phyloP scores from a whole-genome alignment of 495 filamentous ascomycete species.

The Penicillium alfredii region DNA sequence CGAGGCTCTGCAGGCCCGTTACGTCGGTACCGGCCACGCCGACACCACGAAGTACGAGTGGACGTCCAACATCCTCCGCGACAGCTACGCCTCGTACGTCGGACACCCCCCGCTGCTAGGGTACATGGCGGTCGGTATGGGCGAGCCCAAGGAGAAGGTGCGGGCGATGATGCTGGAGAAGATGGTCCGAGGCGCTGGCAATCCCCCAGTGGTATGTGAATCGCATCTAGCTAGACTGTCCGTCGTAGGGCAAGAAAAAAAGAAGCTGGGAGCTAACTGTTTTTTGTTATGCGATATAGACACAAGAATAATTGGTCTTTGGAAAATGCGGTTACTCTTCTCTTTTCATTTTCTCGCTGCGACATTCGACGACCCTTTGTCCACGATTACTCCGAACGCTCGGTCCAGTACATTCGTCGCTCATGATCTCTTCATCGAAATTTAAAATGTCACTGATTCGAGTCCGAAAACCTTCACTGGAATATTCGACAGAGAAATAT shows the following conservation, averaged over 20 bases:
- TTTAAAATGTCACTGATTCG: not conserved
- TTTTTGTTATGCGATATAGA: not conserved
- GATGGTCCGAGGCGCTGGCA: slow-evolving; percentile 88
- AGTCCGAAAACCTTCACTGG: no score
- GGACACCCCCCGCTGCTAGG: slow-evolving; percentile 83
- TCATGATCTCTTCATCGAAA: not conserved
- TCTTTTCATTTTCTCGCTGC: no score
- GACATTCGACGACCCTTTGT: no score
- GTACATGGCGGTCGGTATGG: slow-evolving; percentile 88
- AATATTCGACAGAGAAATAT: no score
- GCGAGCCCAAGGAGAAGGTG: slow-evolving; percentile 74
- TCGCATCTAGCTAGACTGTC: no score
- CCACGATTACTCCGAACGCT: no score
- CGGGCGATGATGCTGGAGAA: slow-evolving; percentile 75
- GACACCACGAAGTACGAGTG: slow-evolving; percentile 97
- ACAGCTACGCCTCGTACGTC: slow-evolving; percentile 75
- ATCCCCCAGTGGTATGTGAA: slow-evolving; percentile 59
- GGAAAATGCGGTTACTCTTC: no score
- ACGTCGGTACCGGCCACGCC: slow-evolving; percentile 94
- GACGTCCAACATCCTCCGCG: slow-evolving; percentile 83
- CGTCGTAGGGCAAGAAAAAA: no score
- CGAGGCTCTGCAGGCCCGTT: slow-evolving; percentile 87
- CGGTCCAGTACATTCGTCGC: no score
- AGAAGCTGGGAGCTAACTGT: not conserved
- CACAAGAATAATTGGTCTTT: slow-evolving; percentile 3